Percentiles rank a stretch among this genome's conserved stretches.
Evolutionary conservation across 768 basidiomycete genomes (phyloP).

Genomic region (Phlegmacium glaucopus): DNA sequence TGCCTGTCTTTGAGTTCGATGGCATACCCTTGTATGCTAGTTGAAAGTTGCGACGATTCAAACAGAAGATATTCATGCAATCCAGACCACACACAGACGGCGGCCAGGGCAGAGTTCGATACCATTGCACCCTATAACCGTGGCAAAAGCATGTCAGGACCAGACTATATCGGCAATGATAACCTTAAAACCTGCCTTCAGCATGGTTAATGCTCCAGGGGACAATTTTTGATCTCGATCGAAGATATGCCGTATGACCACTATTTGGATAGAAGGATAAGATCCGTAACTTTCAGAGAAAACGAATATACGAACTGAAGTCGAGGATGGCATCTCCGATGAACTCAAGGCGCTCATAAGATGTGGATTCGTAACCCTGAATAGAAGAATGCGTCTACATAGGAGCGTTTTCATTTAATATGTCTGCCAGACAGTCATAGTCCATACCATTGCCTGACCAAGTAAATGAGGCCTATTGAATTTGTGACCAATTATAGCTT

Average conservation of each 20-base stretch:
- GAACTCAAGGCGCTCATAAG: conserved; percentile 79
- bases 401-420: conserved; percentile 13
- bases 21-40: conserved; percentile 52
- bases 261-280: conserved; percentile 33
- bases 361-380: conserved; percentile 49
- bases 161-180: neutral
- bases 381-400: conserved; percentile 67
- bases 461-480: conserved; percentile 64
- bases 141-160: conserved; percentile 12
- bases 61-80: conserved; percentile 60
- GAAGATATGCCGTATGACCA: conserved; percentile 72
- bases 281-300: conserved; percentile 4
- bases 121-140: conserved; percentile 74
- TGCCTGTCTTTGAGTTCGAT: conserved; percentile 42
- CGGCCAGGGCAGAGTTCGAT: conserved; percentile 73
- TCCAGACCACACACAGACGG: conserved; percentile 68
- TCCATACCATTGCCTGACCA: conserved; percentile 66
- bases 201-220: conserved; percentile 73
- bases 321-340: conserved; percentile 86
- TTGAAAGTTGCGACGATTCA: conserved; percentile 50
- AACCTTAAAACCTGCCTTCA: conserved; percentile 51
- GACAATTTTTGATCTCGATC: conserved; percentile 58
- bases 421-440: neutral
- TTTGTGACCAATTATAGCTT: conserved; percentile 59
- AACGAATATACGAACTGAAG: conserved; percentile 51